phyloP scores from a whole-genome alignment of 208 protist genomes.

The Acanthamoeba sp. region DNA sequence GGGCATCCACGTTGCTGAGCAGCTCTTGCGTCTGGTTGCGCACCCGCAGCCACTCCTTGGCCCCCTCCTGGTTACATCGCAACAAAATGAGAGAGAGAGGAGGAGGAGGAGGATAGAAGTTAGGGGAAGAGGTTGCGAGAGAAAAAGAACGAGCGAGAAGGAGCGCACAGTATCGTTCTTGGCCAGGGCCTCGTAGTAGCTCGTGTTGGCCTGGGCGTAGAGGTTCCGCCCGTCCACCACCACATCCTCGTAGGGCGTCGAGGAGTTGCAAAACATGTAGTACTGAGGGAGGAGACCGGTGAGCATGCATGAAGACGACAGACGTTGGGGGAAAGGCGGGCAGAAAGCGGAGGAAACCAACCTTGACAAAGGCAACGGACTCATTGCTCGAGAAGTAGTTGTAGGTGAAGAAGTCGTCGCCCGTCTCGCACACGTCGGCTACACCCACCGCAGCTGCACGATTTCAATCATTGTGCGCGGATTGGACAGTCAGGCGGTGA shows the following conservation, averaged over 20 bases:
- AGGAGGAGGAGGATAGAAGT: background rate
- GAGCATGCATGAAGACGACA: background rate
- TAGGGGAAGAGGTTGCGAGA: background rate
- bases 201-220: background rate
- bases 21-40: constrained; percentile 34
- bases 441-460: background rate
- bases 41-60: background rate
- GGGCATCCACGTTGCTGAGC: background rate
- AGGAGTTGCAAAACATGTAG: constrained; percentile 58
- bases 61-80: background rate
- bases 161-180: constrained; percentile 7
- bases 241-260: background rate
- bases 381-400: background rate
- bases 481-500: background rate
- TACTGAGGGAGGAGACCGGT: background rate
- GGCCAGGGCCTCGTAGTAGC: constrained; percentile 47
- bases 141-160: background rate
- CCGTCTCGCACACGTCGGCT: constrained; percentile 45
- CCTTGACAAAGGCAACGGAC: constrained; percentile 18
- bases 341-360: background rate
- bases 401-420: constrained; percentile 39
- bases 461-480: no score
- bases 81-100: background rate
- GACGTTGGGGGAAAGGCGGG: background rate
- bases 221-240: background rate